phyloP scores from a whole-genome alignment of 805 yeast species.

The Komagataella pseudopastoris region DNA sequence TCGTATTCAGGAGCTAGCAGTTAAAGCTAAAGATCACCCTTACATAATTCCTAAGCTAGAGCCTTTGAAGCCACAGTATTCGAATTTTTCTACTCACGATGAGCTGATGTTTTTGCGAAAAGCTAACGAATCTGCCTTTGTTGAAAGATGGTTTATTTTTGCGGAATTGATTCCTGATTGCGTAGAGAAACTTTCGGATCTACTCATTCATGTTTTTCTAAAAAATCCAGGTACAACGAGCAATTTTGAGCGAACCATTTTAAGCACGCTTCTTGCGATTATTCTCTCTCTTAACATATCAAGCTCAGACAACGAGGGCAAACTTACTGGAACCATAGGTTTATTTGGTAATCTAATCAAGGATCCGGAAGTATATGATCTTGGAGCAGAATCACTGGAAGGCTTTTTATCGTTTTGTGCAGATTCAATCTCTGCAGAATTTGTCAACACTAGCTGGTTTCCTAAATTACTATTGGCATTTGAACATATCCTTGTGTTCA shows the following conservation, averaged over 20 bases:
- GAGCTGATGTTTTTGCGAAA: slow-evolving; percentile 26
- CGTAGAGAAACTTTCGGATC: slow-evolving; percentile 21
- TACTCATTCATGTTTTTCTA: slow-evolving; percentile 21
- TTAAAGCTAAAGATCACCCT: slow-evolving; percentile 8
- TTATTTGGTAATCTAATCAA: slow-evolving; percentile 28
- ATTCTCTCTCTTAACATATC: slow-evolving; percentile 20
- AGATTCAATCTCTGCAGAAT: slow-evolving; percentile 20
- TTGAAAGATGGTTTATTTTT: slow-evolving; percentile 27
- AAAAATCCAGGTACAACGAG: slow-evolving; percentile 16
- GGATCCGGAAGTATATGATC: slow-evolving; percentile 22
- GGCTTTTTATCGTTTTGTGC: slow-evolving; percentile 23
- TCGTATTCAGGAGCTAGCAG: slow-evolving; percentile 16
- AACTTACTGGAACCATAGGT: slow-evolving; percentile 25
- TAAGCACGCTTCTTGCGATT: slow-evolving; percentile 21
- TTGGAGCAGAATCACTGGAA: slow-evolving; percentile 18
- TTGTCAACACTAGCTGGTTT: slow-evolving; percentile 39
- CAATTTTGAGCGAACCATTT: slow-evolving; percentile 20
- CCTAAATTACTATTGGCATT: slow-evolving; percentile 40
- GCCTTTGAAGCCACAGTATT: slow-evolving; percentile 24
- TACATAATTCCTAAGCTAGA: slow-evolving; percentile 12
- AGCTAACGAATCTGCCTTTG: slow-evolving; percentile 20
- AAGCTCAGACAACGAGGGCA: slow-evolving; percentile 10
- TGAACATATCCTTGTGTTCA: slow-evolving; percentile 38
- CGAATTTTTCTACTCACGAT: slow-evolving; percentile 20
- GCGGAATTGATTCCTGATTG: slow-evolving; percentile 28